phyloP scores from a whole-genome alignment of 495 filamentous ascomycete genomes.

The Letharia lupina region DNA sequence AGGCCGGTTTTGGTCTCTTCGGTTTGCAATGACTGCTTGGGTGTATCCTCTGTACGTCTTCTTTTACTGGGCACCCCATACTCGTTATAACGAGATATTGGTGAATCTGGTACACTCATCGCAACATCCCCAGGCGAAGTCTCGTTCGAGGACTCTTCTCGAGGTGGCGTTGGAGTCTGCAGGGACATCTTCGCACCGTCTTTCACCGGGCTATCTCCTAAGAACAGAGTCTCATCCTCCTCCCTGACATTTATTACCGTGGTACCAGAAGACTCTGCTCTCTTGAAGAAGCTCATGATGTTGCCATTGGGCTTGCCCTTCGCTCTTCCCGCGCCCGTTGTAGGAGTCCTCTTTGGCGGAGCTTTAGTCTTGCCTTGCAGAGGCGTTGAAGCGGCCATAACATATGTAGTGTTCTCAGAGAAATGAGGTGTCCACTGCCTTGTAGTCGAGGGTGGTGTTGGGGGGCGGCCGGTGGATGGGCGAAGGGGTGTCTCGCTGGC shows the following conservation, averaged over 20 bases:
- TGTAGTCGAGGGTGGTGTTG: conserved; percentile 27
- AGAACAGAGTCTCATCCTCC: conserved; percentile 34
- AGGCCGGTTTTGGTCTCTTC: neutral
- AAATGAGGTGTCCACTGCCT: conserved; percentile 25
- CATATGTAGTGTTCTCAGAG: conserved; percentile 38
- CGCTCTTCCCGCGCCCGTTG: conserved; percentile 21
- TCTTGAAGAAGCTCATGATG: conserved; percentile 78
- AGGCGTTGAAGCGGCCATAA: conserved; percentile 80
- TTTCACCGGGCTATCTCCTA: conserved; percentile 35
- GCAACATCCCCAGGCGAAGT: conserved; percentile 33
- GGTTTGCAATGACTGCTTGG: neutral
- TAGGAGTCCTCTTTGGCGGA: conserved; percentile 19
- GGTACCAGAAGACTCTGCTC: conserved; percentile 40
- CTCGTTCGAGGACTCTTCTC: conserved; percentile 35
- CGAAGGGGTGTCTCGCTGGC: conserved; percentile 6
- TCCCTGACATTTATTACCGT: conserved; percentile 18
- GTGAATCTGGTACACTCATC: conserved; percentile 21
- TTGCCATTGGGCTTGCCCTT: conserved; percentile 53
- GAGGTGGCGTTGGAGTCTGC: conserved; percentile 26
- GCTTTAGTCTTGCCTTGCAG: conserved; percentile 61
- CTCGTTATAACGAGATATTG: conserved; percentile 46
- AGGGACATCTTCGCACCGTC: conserved; percentile 10
- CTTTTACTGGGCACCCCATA: conserved; percentile 32
- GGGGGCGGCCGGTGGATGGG: conserved; percentile 25
- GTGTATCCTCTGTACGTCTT: conserved; percentile 32